Evolutionary conservation across 257 asterid species (phyloP), one percentile per base, ranked within the genome.

Genomic region (Galeopsis tetrahit): DNA sequence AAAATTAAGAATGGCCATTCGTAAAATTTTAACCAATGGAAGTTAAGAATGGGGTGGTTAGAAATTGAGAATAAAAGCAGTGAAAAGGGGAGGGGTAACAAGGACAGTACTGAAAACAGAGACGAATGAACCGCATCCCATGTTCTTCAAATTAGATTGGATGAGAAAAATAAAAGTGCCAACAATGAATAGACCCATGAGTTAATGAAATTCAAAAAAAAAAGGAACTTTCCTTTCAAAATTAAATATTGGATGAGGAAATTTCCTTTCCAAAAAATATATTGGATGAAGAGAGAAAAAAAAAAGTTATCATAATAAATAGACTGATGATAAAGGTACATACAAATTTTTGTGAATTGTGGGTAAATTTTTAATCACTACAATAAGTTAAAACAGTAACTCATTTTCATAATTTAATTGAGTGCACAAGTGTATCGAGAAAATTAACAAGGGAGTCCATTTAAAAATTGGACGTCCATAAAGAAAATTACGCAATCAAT

Each of bases 131-230:
- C 65, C 66, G 6, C 43, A 46, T 31, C 70, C 63, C 77, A 58
- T 59, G 82, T 77, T 77, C 75, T 49, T 38, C 17, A 59, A 73
- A 36, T 34, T 17, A 62, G 52, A 68, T 78, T 68, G 79, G 76
- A 74, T 69, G 44, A 14, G 49, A 68, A 73, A 13, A 42, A 42
- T 34, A 17, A 63, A 4, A 55, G 51, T 49, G 32, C 42, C 21
- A 61, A 21, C n/a, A 40, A 21, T 11, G 13, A 38, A 61, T 61
- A 40, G 63, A 64, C 21, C 10, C 21, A 57, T 17, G 57, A 14
- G 13, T 49, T 49, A n/a, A 49, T 49, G 8, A 49, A n/a, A 49
- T 49, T 49, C 56, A 15, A n/a, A 2, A 11, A 48, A 4, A 48
- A 46, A 3, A 3, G 28, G n/a, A 49, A 21, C 56, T 49, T 49